Conservation (phyloP, 2,329 filamentous ascomycete species). For the Furcasterigmium furcatum region DNA sequence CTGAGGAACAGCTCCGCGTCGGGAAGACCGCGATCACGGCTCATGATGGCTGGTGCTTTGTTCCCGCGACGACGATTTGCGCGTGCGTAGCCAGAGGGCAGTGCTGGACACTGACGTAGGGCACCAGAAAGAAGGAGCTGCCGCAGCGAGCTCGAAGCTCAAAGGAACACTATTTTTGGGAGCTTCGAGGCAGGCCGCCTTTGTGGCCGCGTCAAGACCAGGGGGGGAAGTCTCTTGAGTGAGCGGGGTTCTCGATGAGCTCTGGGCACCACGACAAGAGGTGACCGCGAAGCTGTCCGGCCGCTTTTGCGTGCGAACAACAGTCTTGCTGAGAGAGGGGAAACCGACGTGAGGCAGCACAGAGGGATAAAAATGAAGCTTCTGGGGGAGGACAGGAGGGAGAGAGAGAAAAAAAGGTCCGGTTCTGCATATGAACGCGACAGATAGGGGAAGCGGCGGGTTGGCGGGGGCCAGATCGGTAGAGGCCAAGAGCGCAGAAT, state of each 20-base stretch:
- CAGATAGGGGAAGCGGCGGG: constrained; percentile 5
- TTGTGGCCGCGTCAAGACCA: constrained; percentile 10
- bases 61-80: constrained; percentile 9
- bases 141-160: constrained; percentile 6
- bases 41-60: constrained; percentile 34
- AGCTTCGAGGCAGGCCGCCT: constrained; percentile 12
- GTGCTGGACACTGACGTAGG: background rate
- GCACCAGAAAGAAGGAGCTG: constrained; percentile 3
- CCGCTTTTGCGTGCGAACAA: constrained; percentile 3
- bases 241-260: constrained; percentile 7
- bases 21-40: constrained; percentile 60
- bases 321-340: background rate
- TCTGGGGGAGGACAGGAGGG: background rate
- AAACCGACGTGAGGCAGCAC: constrained; percentile 6
- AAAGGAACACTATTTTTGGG: constrained; percentile 17
- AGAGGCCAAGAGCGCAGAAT: background rate
- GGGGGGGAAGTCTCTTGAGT: constrained; percentile 5
- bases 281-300: constrained; percentile 12
- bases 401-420: background rate
- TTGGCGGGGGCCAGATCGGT: no score
- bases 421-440: constrained; percentile 6
- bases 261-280: constrained; percentile 3
- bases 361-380: background rate
- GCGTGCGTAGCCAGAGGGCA: constrained; percentile 12
- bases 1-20: constrained; percentile 83